These are phyloP conservation scores for Henckelia pumila DNA, from an alignment of 257 asterid genomes.

Conservation along the genomic window DNA sequence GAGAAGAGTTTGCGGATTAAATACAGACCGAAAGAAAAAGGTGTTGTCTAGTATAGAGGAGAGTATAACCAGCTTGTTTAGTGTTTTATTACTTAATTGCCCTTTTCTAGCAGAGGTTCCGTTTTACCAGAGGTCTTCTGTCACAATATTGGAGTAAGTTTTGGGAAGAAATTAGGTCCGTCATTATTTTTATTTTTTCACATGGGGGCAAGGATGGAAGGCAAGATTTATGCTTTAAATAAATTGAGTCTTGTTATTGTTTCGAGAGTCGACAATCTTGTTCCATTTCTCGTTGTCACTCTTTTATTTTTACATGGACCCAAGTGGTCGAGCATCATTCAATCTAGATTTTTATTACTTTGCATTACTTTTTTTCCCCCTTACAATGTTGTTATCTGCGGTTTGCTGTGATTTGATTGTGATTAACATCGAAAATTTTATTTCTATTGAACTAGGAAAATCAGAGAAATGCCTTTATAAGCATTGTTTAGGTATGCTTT, in stretches of 20 bases:
- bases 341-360: neutral
- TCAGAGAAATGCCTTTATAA: neutral
- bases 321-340: neutral
- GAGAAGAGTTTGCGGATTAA: neutral
- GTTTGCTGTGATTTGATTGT: neutral
- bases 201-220: neutral
- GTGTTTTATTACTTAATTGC: constrained; percentile 11
- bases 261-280: neutral
- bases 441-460: neutral
- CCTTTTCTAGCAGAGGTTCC: constrained; percentile 32
- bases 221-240: neutral
- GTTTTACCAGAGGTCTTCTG: constrained; percentile 39
- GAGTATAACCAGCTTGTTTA: constrained; percentile 31
- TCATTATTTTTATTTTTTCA: too few species aligned
- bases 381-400: neutral
- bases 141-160: constrained; percentile 16
- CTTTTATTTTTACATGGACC: neutral
- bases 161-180: neutral
- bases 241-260: neutral
- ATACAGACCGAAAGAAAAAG: neutral
- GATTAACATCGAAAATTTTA: neutral
- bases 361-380: too few species aligned
- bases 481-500: too few species aligned
- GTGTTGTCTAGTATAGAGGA: constrained; percentile 26
- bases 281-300: neutral